A percentile compares a stretch with the other conserved stretches of the same genome.
Conservation (phyloP, 768 basidiomycete species). For the Brasilioporus rufonigricans region DNA sequence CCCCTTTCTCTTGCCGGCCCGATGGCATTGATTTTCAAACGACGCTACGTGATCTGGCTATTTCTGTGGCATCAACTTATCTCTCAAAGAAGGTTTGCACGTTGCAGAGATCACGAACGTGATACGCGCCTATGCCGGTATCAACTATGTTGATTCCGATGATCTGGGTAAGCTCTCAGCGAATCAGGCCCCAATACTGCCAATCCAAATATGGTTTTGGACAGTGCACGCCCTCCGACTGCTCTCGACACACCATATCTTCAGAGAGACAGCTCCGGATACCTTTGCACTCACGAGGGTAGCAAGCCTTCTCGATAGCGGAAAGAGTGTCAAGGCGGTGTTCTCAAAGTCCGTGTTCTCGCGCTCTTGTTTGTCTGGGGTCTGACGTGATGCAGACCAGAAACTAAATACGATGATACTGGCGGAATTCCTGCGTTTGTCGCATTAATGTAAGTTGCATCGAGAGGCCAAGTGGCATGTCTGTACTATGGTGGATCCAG, state of each 20-base stretch:
- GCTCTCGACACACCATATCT: conserved; percentile 75
- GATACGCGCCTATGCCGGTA: conserved; percentile 19
- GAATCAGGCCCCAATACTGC: background rate
- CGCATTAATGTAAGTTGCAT: conserved; percentile 54
- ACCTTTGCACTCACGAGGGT: conserved; percentile 73
- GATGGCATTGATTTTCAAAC: background rate
- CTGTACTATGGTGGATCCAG: background rate
- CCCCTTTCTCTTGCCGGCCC: too few species aligned
- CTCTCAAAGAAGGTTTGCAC: conserved; percentile 18
- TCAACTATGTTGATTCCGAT: conserved; percentile 16
- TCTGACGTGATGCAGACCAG: conserved; percentile 40
- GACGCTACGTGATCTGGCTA: background rate
- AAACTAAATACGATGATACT: conserved; percentile 62
- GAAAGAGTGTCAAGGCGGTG: conserved; percentile 52
- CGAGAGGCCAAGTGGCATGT: background rate
- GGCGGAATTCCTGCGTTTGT: conserved; percentile 71
- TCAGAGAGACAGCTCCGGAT: conserved; percentile 66
- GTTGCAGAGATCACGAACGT: conserved; percentile 20
- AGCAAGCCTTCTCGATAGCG: conserved; percentile 66
- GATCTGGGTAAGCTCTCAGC: conserved; percentile 15
- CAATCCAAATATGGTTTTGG: background rate
- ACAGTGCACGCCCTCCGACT: conserved; percentile 72
- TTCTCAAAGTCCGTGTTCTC: conserved; percentile 41
- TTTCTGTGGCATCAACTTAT: background rate
- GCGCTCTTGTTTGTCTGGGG: background rate